Evolutionary conservation across 2,329 filamentous ascomycete genomes (phyloP).

Genomic region (Chaetothyriales sp.): DNA sequence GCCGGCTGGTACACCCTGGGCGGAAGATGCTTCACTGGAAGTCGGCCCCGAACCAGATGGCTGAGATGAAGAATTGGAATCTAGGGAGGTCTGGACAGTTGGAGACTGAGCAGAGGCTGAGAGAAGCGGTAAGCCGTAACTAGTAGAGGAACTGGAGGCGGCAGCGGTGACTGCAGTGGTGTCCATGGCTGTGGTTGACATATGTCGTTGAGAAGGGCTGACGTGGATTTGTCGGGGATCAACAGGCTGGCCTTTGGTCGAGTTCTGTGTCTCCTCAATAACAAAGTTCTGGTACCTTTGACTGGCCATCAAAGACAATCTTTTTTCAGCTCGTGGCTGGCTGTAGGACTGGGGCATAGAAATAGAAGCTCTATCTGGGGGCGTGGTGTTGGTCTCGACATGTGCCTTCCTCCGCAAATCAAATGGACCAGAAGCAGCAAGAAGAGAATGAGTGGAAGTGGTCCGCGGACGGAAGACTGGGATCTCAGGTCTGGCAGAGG

Average conservation of each 20-base stretch:
- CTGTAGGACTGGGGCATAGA: constrained; percentile 46
- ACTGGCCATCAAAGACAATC: constrained; percentile 6
- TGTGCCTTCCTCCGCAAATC: constrained; percentile 41
- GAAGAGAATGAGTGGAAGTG: constrained; percentile 29
- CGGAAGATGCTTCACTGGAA: background rate
- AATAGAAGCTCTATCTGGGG: constrained; percentile 45
- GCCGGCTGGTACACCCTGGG: constrained; percentile 4
- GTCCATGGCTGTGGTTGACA: constrained; percentile 16
- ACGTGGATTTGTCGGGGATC: constrained; percentile 23
- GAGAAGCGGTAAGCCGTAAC: constrained; percentile 13
- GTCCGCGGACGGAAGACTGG: constrained; percentile 2
- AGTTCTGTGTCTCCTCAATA: constrained; percentile 11
- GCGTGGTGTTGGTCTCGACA: constrained; percentile 41
- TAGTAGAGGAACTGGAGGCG: constrained; percentile 5
- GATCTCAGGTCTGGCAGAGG: background rate
- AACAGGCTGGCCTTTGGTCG: constrained; percentile 19
- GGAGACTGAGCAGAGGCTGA: constrained; percentile 12
- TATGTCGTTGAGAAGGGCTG: constrained; percentile 7
- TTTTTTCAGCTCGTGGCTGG: constrained; percentile 17
- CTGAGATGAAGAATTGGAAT: background rate
- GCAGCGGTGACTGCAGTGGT: constrained; percentile 14
- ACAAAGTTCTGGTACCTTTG: constrained; percentile 2
- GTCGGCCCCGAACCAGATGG: background rate
- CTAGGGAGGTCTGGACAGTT: constrained; percentile 9
- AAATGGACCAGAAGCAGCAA: constrained; percentile 24